These are phyloP conservation scores for Xylariaceae sp. DNA, from an alignment of 2,329 filamentous ascomycete genomes.

Conservation along the genomic window DNA sequence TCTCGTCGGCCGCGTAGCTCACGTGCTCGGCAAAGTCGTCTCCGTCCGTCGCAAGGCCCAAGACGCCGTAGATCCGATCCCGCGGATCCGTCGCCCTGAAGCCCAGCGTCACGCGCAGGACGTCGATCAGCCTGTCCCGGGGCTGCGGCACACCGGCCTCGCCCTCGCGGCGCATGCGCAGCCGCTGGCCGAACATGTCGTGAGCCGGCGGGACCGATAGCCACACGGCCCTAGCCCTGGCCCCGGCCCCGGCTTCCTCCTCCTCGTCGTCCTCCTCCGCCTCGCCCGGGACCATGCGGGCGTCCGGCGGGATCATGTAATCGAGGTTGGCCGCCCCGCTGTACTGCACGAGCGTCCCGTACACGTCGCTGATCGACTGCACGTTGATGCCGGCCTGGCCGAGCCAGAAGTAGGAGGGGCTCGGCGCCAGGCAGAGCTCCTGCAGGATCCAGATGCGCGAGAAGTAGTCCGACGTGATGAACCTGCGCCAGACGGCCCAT, in stretches of 20 bases:
- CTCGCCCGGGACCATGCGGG: neutral
- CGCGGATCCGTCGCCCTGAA: constrained; percentile 8
- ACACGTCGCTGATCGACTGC: constrained; percentile 2
- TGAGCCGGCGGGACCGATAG: neutral
- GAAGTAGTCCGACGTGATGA: constrained; percentile 7
- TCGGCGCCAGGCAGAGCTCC: constrained; percentile 4
- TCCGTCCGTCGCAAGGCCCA: constrained; percentile 4
- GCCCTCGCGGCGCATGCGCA: neutral
- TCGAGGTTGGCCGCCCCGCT: constrained; percentile 6
- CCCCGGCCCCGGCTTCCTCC: no score
- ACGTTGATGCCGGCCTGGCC: constrained; percentile 1
- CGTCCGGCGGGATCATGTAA: constrained; percentile 3
- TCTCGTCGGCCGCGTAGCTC: constrained; percentile 5
- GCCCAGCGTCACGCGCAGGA: constrained; percentile 1
- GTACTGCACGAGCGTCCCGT: neutral
- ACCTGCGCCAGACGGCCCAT: constrained; percentile 7
- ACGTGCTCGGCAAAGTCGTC: constrained; percentile 4
- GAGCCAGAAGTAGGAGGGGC: constrained; percentile 6
- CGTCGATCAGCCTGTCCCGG: constrained; percentile 4
- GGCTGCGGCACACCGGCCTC: no score
- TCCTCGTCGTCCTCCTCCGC: constrained; percentile 2
- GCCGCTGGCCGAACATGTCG: neutral
- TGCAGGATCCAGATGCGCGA: constrained; percentile 8
- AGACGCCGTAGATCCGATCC: constrained; percentile 9
- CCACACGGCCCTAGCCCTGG: neutral